These are phyloP conservation scores for Xylaria sp. DNA, from an alignment of 2,329 filamentous ascomycete genomes.

Conservation along the genomic window DNA sequence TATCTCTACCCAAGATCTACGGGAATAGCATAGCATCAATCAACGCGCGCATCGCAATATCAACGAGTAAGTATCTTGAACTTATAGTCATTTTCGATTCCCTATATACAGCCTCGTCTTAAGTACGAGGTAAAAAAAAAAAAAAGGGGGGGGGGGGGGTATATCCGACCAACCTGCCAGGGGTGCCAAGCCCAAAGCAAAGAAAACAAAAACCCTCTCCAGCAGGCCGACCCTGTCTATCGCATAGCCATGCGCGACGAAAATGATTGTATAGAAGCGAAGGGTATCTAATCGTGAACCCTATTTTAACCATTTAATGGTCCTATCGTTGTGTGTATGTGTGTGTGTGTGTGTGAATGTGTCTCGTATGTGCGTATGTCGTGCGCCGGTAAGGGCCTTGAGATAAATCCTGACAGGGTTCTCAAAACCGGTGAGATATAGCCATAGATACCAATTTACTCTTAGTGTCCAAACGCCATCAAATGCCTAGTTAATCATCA, in stretches of 20 bases:
- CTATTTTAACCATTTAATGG: neutral
- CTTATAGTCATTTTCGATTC: neutral
- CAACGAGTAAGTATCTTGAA: neutral
- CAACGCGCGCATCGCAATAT: neutral
- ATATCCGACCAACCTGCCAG: constrained; percentile 26
- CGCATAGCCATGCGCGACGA: constrained; percentile 19
- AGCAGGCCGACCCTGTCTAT: constrained; percentile 20
- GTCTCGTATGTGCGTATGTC: neutral
- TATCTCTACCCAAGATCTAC: no score
- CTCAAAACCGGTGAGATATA: neutral
- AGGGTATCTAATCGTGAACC: constrained; percentile 5
- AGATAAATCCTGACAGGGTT: constrained; percentile 2
- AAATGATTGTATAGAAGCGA: constrained; percentile 26
- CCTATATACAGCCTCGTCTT: constrained; percentile 23
- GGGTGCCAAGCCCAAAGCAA: neutral
- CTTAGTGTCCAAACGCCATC: constrained; percentile 24
- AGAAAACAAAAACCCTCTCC: neutral
- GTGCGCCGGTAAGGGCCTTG: neutral
- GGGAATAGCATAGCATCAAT: neutral
- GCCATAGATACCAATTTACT: constrained; percentile 2
- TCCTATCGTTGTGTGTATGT: neutral
- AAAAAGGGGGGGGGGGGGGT: constrained; percentile 7
- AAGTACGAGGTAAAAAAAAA: neutral
- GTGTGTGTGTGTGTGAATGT: neutral
- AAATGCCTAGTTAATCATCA: constrained; percentile 16